phyloP scores from a whole-genome alignment of 768 basidiomycete genomes.

The Gymnopilus dilepis region DNA sequence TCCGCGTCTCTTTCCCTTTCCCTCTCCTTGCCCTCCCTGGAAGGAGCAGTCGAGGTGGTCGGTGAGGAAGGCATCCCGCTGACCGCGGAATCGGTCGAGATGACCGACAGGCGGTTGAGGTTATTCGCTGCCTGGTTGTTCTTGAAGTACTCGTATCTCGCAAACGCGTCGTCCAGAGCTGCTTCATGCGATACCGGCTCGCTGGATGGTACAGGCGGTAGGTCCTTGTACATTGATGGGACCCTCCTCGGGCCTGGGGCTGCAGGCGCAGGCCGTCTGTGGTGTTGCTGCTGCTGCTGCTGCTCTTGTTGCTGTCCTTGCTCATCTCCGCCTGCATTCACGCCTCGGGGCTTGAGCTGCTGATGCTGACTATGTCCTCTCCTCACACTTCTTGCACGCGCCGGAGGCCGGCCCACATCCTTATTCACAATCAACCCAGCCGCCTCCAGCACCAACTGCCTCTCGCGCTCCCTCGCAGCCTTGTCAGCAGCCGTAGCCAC shows the following conservation, averaged over 20 bases:
- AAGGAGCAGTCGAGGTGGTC: constrained; percentile 37
- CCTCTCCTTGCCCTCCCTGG: constrained; percentile 13
- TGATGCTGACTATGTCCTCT: not conserved
- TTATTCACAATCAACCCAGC: constrained; percentile 83
- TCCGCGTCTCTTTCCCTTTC: not conserved
- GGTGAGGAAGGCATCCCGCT: constrained; percentile 47
- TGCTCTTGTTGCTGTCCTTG: not conserved
- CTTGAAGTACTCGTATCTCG: constrained; percentile 86
- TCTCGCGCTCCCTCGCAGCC: constrained; percentile 74
- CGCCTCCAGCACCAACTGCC: constrained; percentile 83
- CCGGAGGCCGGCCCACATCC: constrained; percentile 57
- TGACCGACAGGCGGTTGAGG: constrained; percentile 63
- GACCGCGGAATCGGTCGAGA: constrained; percentile 51
- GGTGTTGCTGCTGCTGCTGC: not conserved
- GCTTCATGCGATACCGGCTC: constrained; percentile 41
- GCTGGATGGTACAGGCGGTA: constrained; percentile 55
- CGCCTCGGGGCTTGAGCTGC: not conserved
- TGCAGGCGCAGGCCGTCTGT: constrained; percentile 55
- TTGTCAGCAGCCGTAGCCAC: constrained; percentile 46
- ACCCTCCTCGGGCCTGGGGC: constrained; percentile 38
- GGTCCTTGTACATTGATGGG: constrained; percentile 43
- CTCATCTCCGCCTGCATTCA: not conserved
- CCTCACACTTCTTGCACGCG: constrained; percentile 37
- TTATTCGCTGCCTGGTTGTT: constrained; percentile 45
- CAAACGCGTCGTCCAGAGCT: constrained; percentile 83